Conservation (phyloP, 352 stramenopile species). For the Globisporangium recalcitrans region DNA sequence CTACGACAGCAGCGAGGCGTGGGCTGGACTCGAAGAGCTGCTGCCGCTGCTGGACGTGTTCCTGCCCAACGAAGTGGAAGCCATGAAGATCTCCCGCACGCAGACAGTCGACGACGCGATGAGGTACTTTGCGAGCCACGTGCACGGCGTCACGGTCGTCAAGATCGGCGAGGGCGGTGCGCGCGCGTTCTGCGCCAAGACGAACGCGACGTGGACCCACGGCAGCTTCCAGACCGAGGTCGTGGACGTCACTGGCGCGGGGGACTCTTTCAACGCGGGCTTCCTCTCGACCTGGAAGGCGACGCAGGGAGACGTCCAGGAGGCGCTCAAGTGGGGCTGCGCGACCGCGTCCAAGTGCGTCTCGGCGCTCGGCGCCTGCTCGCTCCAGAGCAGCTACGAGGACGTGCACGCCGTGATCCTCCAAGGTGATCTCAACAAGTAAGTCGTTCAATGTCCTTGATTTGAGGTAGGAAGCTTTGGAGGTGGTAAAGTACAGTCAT, state of each 20-base stretch:
- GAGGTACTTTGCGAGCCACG: constrained; percentile 34
- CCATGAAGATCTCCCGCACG: constrained; percentile 53
- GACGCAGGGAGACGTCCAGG: constrained; percentile 35
- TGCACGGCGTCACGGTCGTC: constrained; percentile 55
- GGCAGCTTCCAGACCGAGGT: constrained; percentile 47
- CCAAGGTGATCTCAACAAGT: constrained; percentile 5
- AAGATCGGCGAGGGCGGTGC: constrained; percentile 65
- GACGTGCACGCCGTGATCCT: constrained; percentile 42
- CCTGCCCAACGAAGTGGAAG: constrained; percentile 80
- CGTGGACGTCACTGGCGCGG: constrained; percentile 78
- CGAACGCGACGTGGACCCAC: constrained; percentile 35
- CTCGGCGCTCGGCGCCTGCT: constrained; percentile 48
- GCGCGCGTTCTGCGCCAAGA: constrained; percentile 42
- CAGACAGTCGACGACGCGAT: constrained; percentile 50
- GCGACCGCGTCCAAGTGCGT: constrained; percentile 60
- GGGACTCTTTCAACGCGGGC: constrained; percentile 83
- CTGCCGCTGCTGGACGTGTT: constrained; percentile 76
- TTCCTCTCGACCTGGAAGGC: constrained; percentile 71
- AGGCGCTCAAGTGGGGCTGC: constrained; percentile 62
- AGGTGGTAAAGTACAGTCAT: background rate
- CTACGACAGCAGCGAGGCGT: constrained; percentile 70
- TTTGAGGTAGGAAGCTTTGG: too few relatives aligned
- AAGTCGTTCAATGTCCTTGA: too few relatives aligned
- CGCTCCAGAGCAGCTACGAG: constrained; percentile 31
- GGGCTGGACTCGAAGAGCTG: constrained; percentile 51